phyloP scores from a whole-genome alignment of 108 stramenopile species.

The Cyclotella kingstonii region DNA sequence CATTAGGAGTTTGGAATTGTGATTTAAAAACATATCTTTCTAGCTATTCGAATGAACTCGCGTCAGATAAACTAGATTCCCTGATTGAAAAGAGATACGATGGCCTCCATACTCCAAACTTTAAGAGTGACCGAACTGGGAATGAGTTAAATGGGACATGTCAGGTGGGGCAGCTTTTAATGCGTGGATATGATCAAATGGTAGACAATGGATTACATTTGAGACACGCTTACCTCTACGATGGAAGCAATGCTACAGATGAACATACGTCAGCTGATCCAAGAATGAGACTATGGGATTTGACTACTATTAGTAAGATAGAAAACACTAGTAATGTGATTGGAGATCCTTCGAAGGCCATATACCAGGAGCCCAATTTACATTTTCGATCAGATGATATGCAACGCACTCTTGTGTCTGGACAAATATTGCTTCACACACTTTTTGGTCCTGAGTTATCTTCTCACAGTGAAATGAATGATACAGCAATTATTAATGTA shows the following conservation, averaged over 20 bases:
- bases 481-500: constrained; percentile 46
- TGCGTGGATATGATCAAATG: constrained; percentile 2
- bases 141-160: constrained; percentile 81
- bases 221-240: constrained; percentile 72
- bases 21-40: constrained; percentile 62
- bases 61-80: constrained; percentile 44
- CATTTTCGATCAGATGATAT: constrained; percentile 80
- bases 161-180: constrained; percentile 83
- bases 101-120: constrained; percentile 35
- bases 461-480: constrained; percentile 1
- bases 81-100: constrained; percentile 75
- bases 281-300: constrained; percentile 60
- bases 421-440: constrained; percentile 71
- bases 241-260: constrained; percentile 19
- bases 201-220: constrained; percentile 19
- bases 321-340: background rate
- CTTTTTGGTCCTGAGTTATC: constrained; percentile 59
- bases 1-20: constrained; percentile 69
- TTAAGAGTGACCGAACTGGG: background rate
- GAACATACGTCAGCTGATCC: constrained; percentile 39
- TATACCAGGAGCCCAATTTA: constrained; percentile 41
- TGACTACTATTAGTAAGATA: constrained; percentile 14
- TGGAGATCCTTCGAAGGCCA: constrained; percentile 21
- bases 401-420: constrained; percentile 80
- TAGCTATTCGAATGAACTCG: no score